Conservation (phyloP, 768 basidiomycete genomes). For the Cystofilobasidium macerans region DNA sequence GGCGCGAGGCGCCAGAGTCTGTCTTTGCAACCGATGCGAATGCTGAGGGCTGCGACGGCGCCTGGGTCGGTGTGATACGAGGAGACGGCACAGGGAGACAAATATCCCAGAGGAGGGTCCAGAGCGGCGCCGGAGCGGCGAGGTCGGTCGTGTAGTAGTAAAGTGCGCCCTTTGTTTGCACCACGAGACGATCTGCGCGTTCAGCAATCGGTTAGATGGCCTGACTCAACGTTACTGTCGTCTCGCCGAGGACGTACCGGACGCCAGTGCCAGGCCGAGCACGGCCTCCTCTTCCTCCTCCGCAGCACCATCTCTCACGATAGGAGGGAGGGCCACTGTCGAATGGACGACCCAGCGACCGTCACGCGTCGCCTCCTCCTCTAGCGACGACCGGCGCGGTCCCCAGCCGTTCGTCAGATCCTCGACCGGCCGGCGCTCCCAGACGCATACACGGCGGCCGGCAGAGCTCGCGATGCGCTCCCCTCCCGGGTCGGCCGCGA, state of each 20-base stretch:
- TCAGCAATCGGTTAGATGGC: neutral
- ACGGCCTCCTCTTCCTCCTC: neutral
- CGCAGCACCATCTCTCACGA: too few species aligned
- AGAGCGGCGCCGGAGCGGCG: neutral
- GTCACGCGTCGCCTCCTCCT: neutral
- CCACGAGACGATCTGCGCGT: neutral
- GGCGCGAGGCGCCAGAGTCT: neutral
- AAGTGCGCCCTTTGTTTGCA: neutral
- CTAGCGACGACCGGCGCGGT: neutral
- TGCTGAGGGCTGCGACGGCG: neutral
- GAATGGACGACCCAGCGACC: neutral
- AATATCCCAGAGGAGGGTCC: neutral
- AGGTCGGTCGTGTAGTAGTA: slow-evolving; percentile 5
- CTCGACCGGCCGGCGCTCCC: neutral
- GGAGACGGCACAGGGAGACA: neutral
- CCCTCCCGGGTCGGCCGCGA: neutral
- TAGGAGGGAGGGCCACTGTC: neutral
- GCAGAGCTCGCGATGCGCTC: neutral
- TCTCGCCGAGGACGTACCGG: neutral
- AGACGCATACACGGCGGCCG: neutral
- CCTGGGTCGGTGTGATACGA: too few species aligned
- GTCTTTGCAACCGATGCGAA: neutral
- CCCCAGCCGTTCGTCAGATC: neutral
- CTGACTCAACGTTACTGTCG: neutral
- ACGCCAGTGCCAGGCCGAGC: neutral